Conservation (phyloP, 306 rosid genomes). For the Sophora flavescens region DNA sequence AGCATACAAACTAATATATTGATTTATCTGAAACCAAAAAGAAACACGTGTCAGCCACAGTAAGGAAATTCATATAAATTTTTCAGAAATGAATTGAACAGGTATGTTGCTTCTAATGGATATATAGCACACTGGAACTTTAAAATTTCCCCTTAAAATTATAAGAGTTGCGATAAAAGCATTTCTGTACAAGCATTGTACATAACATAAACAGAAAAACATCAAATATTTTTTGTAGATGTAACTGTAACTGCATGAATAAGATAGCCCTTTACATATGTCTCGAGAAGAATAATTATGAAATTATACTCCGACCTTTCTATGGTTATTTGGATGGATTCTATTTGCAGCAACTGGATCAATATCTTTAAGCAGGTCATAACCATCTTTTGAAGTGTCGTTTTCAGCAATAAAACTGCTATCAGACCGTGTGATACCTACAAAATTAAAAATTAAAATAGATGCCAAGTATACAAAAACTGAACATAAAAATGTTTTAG, state of each 20-base stretch:
- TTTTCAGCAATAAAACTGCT: slow-evolving; percentile 44
- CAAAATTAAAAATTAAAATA: slow-evolving; percentile 34
- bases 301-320: slow-evolving; percentile 66
- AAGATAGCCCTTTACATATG: not conserved
- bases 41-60: slow-evolving; percentile 5
- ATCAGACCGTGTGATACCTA: slow-evolving; percentile 52
- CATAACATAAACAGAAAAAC: slow-evolving; percentile 4
- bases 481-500: not conserved
- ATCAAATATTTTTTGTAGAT: not conserved
- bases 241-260: slow-evolving; percentile 2
- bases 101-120: slow-evolving; percentile 17
- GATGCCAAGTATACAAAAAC: slow-evolving; percentile 1
- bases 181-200: not conserved
- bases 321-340: slow-evolving; percentile 88
- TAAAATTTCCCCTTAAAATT: not conserved
- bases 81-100: slow-evolving; percentile 18
- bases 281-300: slow-evolving; percentile 36
- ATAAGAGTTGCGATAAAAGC: not conserved
- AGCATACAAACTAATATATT: slow-evolving; percentile 78
- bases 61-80: slow-evolving; percentile 10
- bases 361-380: slow-evolving; percentile 70
- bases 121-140: not conserved
- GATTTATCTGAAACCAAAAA: slow-evolving; percentile 73
- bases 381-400: slow-evolving; percentile 51
- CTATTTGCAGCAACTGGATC: slow-evolving; percentile 93